Evolutionary conservation across 2,329 filamentous ascomycete species (phyloP).

Genomic region (Ophiocordyceps robertsii): DNA sequence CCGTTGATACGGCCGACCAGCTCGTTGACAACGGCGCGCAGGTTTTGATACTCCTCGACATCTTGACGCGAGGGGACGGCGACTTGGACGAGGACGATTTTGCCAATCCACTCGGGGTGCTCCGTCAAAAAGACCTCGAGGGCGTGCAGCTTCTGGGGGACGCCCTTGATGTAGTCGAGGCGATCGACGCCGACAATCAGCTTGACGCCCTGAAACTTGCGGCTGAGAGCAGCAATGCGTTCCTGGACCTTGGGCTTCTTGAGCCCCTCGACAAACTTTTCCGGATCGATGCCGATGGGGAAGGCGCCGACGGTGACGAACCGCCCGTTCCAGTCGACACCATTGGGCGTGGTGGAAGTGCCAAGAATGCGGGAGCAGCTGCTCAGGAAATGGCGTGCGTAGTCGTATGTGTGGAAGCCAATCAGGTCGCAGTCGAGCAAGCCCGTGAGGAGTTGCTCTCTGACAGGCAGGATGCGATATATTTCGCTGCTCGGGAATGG

Average conservation of each 20-base stretch:
- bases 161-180: slow-evolving; percentile 96
- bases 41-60: slow-evolving; percentile 95
- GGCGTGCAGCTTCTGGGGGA: slow-evolving; percentile 93
- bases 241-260: slow-evolving; percentile 77
- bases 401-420: slow-evolving; percentile 98
- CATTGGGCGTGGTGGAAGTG: slow-evolving; percentile 75
- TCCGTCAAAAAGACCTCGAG: slow-evolving; percentile 94
- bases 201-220: slow-evolving; percentile 92
- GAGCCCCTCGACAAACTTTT: slow-evolving; percentile 85
- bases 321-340: slow-evolving; percentile 79
- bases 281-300: slow-evolving; percentile 93
- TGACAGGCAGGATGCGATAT: slow-evolving; percentile 86
- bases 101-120: slow-evolving; percentile 95
- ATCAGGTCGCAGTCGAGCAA: slow-evolving; percentile 89
- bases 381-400: slow-evolving; percentile 93
- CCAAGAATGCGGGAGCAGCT: slow-evolving; percentile 86
- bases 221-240: slow-evolving; percentile 69
- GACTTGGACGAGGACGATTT: slow-evolving; percentile 91
- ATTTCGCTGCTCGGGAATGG: slow-evolving; percentile 96
- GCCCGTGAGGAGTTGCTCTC: slow-evolving; percentile 75
- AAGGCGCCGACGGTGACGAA: slow-evolving; percentile 89
- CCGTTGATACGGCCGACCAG: slow-evolving; percentile 94
- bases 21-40: slow-evolving; percentile 91
- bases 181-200: slow-evolving; percentile 94
- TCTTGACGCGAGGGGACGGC: slow-evolving; percentile 90